Base-by-base conservation (phyloP, 75 land plant species). In the Sequoia sempervirens region DNA sequence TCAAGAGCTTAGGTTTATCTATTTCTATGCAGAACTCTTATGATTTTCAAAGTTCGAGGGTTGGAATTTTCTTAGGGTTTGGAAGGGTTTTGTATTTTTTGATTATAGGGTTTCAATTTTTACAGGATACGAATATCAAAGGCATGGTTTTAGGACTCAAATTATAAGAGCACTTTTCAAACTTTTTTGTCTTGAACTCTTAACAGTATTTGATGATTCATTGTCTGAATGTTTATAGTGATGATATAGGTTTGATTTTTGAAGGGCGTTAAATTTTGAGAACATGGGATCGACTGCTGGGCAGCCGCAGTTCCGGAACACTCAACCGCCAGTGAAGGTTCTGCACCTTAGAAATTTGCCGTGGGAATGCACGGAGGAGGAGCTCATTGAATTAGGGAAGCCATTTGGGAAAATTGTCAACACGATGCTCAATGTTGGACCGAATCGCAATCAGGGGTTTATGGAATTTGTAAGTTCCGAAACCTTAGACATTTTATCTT, bases 331-430 rank as follows among this genome's bases (percentile, higher is more conserved):
- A n/a, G 95, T 97, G 0, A 96, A 95, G 89, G 99, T 96, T 10
- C 89, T 96, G 43, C 97, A 96, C 83, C 85, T 95, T 46, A 84
- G 99, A 75, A 96, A 96, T 84, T 83, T 95, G 80, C 99, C 99
- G 14, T 95, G 97, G 97, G 99, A 96, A 45, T 96, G 99, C 82
- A 94, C 92, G 2, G 95, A 95, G 81, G 97, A 95, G 85, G 99
- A 96, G 86, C 86, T 96, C n/a, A 85, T 95, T n/a, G 99, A 96
- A 78, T 91, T 96, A 0, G 91, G 97, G 61, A 95, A 92, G 91
- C 95, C 97, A 15, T 96, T 96, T 81, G 99, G 97, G 61, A 92
- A 87, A 82, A 85, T 96, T 34, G 94, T 96, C 43, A 95, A 95
- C 86, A 96, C 99, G 17, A 96, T 95, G 84, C 92, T 95, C 92